Percentiles rank a stretch among this genome's conserved stretches.
Conservation (phyloP, 345 rosid species). For the Microthlaspi erraticum region DNA sequence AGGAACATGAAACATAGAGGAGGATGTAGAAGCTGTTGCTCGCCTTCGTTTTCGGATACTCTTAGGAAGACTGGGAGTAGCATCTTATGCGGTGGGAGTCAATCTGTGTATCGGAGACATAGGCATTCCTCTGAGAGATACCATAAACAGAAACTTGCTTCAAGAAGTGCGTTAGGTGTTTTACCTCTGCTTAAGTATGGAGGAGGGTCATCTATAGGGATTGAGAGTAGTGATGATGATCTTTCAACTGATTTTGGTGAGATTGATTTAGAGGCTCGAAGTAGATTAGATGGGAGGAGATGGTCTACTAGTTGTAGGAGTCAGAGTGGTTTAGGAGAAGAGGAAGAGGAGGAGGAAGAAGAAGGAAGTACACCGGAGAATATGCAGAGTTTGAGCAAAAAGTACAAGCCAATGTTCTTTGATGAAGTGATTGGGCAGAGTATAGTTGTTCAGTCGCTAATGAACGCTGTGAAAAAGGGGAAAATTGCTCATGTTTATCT, state of each 20-base stretch:
- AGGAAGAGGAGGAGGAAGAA: conserved; percentile 46
- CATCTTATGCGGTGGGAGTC: conserved; percentile 85
- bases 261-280: conserved; percentile 90
- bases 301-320: conserved; percentile 89
- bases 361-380: conserved; percentile 67
- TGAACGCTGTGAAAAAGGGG: conserved; percentile 64
- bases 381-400: conserved; percentile 75
- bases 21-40: conserved; percentile 70
- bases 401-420: conserved; percentile 84
- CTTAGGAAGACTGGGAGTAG: conserved; percentile 78
- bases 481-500: conserved; percentile 85
- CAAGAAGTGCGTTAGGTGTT: conserved; percentile 65
- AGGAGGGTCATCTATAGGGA: conserved; percentile 74
- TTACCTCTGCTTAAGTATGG: conserved; percentile 74
- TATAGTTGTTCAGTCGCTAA: conserved; percentile 72
- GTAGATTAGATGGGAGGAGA: conserved; percentile 94
- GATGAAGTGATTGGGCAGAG: conserved; percentile 85
- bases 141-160: conserved; percentile 53
- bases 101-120: conserved; percentile 56
- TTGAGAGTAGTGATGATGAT: conserved; percentile 75
- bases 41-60: conserved; percentile 93
- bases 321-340: conserved; percentile 62
- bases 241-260: conserved; percentile 82
- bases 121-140: conserved; percentile 53
- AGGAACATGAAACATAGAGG: conserved; percentile 73